Conservation (phyloP, 352 stramenopile genomes). For the Ophiocytium majus region DNA sequence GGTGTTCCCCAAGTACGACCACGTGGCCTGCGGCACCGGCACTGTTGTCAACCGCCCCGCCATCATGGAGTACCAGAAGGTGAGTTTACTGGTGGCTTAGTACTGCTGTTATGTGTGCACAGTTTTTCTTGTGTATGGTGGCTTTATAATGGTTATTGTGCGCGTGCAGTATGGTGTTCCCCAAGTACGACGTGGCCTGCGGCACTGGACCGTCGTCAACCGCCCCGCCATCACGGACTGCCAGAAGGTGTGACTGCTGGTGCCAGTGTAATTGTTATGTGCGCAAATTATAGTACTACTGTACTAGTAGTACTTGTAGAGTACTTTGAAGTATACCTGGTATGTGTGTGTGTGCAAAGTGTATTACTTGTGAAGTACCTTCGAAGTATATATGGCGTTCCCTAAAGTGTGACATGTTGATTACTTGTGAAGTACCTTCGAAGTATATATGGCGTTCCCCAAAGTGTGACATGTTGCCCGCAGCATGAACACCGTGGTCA, state of each 20-base stretch:
- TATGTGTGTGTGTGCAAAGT: too few relatives aligned
- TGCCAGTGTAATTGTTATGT: not conserved
- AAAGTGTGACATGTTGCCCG: too few relatives aligned
- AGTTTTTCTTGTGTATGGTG: not conserved
- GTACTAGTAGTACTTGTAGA: too few relatives aligned
- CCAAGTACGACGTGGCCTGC: slow-evolving; percentile 81
- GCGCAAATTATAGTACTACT: not conserved
- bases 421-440: too few relatives aligned
- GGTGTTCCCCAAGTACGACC: slow-evolving; percentile 84
- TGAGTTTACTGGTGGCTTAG: not conserved
- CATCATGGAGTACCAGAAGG: slow-evolving; percentile 79
- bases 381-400: too few relatives aligned
- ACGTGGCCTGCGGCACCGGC: slow-evolving; percentile 77
- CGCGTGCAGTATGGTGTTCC: too few relatives aligned
- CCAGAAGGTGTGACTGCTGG: slow-evolving; percentile 56
- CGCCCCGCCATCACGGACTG: slow-evolving; percentile 80
- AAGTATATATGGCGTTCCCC: too few relatives aligned
- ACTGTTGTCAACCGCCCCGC: slow-evolving; percentile 77
- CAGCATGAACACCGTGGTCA: too few relatives aligned
- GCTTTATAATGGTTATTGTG: too few relatives aligned
- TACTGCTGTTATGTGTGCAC: not conserved
- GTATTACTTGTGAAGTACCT: too few relatives aligned
- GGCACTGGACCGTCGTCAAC: slow-evolving; percentile 80
- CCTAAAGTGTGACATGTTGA: too few relatives aligned
- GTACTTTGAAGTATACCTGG: too few relatives aligned